Base-by-base conservation (phyloP, 208 protist genomes). In the Trypanosoma mega region DNA sequence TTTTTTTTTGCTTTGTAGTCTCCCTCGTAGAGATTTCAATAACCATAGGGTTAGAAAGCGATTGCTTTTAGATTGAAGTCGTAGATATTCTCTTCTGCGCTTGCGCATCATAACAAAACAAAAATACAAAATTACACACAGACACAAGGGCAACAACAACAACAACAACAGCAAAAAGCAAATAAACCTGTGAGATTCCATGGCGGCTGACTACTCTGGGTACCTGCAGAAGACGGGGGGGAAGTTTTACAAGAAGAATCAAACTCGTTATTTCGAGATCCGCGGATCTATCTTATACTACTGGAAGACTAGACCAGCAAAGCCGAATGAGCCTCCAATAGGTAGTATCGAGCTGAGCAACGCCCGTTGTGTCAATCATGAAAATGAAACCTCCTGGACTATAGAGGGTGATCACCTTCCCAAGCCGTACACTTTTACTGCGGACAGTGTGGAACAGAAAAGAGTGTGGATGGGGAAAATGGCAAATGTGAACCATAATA, bases 241-340 rank as follows among this genome's bases (percentile, higher is more conserved):
- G 21, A 63, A 46, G 26, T 64, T 51, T 24, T 58, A 73, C 30
- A 70, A 78, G 39, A 61, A 54, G 8, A 78, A 68, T 43, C 69
- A 80, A 68, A 76, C 74, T 18, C 45, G 68, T 29, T 95, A 92
- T 66, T 82, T 87, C 44, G 85, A 86, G 44, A 54, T 95, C 12
- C 63, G 72, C 11, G 78, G 76, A n/a, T 26, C 61, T 0, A 85
- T 78, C 54, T 48, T 95, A 16, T 82, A 80, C 55, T 84, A 85
- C 68, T 95, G 80, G 80, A 67, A 63, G 33, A 68, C 47, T 9
- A 81, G 78, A 65, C 74, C 76, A 3, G 23, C 55, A 65, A 52
- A 78, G 5, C 57, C 66, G 9, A 63, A 68, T n/a, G 68, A 61
- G 3, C 5, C 45, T 16, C 68, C 77, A 7, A 56, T 78, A 20